These are phyloP conservation scores for Hypoxylon sp. DNA, from an alignment of 2,329 filamentous ascomycete genomes.

Conservation along the genomic window DNA sequence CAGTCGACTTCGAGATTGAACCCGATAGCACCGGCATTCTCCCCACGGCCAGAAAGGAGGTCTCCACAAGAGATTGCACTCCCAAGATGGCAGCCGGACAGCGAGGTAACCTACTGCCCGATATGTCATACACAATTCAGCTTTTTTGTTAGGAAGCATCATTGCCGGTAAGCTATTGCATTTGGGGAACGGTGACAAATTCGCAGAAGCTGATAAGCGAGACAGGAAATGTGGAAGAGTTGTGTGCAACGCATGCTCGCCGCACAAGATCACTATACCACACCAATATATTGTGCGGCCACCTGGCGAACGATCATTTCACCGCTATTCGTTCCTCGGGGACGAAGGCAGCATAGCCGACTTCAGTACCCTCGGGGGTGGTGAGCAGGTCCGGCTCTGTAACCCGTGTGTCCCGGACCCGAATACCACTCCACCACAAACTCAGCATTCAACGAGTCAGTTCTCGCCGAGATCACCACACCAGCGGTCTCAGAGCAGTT, in stretches of 20 bases:
- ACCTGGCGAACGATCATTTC: slow-evolving; percentile 59
- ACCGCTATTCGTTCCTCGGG: slow-evolving; percentile 55
- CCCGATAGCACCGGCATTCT: slow-evolving; percentile 35
- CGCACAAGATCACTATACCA: slow-evolving; percentile 94
- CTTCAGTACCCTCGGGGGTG: slow-evolving; percentile 63
- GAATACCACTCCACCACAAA: slow-evolving; percentile 67
- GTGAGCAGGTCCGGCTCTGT: slow-evolving; percentile 70
- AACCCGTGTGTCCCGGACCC: slow-evolving; percentile 73
- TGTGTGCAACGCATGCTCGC: slow-evolving; percentile 90
- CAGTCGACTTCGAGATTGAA: slow-evolving; percentile 25
- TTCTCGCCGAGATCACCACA: slow-evolving; percentile 56
- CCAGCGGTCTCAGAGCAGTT: slow-evolving; percentile 61
- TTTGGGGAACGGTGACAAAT: neutral
- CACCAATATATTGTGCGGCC: slow-evolving; percentile 92
- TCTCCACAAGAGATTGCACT: slow-evolving; percentile 63
- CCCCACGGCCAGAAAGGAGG: slow-evolving; percentile 27
- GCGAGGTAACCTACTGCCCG: slow-evolving; percentile 83
- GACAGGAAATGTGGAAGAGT: slow-evolving; percentile 89
- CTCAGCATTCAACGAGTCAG: slow-evolving; percentile 53
- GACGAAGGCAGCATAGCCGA: slow-evolving; percentile 58
- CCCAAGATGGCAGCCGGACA: slow-evolving; percentile 90
- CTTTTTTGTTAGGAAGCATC: slow-evolving; percentile 90
- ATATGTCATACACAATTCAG: slow-evolving; percentile 86
- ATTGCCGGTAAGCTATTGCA: slow-evolving; percentile 75
- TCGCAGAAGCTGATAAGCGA: slow-evolving; percentile 13